Conservation (phyloP, 768 basidiomycete species). For the Pseudohyphozyma bogoriensis region DNA sequence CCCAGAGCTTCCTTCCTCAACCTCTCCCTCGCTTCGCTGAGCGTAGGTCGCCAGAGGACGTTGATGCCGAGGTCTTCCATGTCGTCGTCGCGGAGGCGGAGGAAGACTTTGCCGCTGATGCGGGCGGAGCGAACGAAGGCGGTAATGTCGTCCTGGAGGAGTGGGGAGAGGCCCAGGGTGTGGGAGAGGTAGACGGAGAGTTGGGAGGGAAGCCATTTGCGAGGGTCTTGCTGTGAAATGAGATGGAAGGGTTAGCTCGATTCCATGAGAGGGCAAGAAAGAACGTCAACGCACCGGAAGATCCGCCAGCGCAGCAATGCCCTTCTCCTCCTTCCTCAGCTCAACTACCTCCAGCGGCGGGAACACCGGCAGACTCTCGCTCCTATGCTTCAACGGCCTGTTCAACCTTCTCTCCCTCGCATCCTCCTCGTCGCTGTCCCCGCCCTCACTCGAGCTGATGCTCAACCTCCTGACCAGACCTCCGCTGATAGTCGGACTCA, state of each 20-base stretch:
- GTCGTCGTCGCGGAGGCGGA: slow-evolving; percentile 25
- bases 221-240: slow-evolving; percentile 18
- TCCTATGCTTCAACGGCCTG: slow-evolving; percentile 8
- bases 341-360: background rate
- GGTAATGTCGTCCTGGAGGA: slow-evolving; percentile 25
- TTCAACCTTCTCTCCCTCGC: background rate
- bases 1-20: slow-evolving; percentile 16
- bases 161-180: slow-evolving; percentile 23
- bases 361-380: slow-evolving; percentile 21
- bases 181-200: slow-evolving; percentile 28
- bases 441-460: background rate
- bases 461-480: slow-evolving; percentile 6
- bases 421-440: background rate
- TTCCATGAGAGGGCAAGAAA: background rate
- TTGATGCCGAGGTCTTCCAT: slow-evolving; percentile 31
- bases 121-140: slow-evolving; percentile 24
- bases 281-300: slow-evolving; percentile 11
- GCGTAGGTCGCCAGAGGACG: slow-evolving; percentile 14
- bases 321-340: background rate
- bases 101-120: slow-evolving; percentile 27
- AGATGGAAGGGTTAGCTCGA: background rate
- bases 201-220: slow-evolving; percentile 29
- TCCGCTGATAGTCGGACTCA: slow-evolving; percentile 20
- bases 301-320: slow-evolving; percentile 1
- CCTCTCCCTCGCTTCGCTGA: slow-evolving; percentile 17